Evolutionary conservation across 768 basidiomycete species (phyloP), one percentile per base, ranked within the genome.

Genomic region (Boletus rex-veris): DNA sequence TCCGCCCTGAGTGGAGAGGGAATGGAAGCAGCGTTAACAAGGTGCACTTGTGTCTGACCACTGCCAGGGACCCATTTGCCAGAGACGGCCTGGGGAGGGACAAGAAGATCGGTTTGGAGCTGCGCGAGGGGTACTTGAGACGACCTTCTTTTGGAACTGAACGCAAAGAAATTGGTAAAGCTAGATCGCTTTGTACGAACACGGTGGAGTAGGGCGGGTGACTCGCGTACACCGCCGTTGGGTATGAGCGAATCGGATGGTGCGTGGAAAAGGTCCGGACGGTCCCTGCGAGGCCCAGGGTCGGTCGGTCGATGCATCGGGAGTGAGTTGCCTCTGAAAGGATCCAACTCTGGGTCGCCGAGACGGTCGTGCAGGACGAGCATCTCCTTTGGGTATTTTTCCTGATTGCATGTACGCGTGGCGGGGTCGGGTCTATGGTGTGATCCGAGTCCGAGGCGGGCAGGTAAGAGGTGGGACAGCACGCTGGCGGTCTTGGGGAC

Each of bases 161-260:
- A 70, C 0, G 70, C 59, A 26, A 70, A 70, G 47, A 70, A 69
- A 38, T 54, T 57, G 8, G 64, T 51, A 4, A 61, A 56, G 61
- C 84, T 85, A n/a, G 72, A 69, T 8, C 83, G 75, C 62, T 75
- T 77, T 48, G 52, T 54, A n/a, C 64, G 59, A 12, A 42, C 18
- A 38, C 62, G 55, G 28, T 61, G 39, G 1, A 18, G 48, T 41
- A 55, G 28, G 4, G 65, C 57, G 5, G 88, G 89, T 0, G 84
- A 80, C 55, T 86, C 84, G 28, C 87, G 87, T 19, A 90, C 78
- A 24, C 83, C 86, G 30, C 83, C 85, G 5, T 75, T 66, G 35
- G 78, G 65, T 54, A 74, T 75, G 60, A 77, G 72, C 35, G 63
- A 69, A 42, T 64, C 72, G 48, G 41, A 64, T 15, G 61, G 72